phyloP scores from a whole-genome alignment of 2,329 filamentous ascomycete species.

The Hirsutella minnesotensis region DNA sequence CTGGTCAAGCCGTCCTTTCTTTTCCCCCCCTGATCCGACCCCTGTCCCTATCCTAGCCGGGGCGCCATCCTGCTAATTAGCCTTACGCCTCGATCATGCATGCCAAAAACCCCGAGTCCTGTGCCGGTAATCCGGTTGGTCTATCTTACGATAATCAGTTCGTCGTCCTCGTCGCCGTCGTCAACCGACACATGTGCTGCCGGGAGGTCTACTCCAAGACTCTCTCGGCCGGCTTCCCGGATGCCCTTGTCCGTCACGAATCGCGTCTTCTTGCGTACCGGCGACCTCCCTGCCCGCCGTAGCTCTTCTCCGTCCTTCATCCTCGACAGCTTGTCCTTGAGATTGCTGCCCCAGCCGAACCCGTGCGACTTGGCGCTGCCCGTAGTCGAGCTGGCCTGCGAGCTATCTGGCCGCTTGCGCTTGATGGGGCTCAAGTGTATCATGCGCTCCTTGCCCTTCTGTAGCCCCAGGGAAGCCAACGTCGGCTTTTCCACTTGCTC shows the following conservation, averaged over 20 bases:
- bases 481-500: slow-evolving; percentile 22
- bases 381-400: slow-evolving; percentile 19
- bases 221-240: slow-evolving; percentile 64
- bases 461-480: slow-evolving; percentile 24
- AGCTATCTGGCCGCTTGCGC: slow-evolving; percentile 45
- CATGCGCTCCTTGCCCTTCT: slow-evolving; percentile 22
- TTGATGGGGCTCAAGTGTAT: slow-evolving; percentile 49
- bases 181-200: slow-evolving; percentile 20
- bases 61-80: not conserved
- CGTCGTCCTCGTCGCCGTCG: slow-evolving; percentile 37
- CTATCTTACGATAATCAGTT: slow-evolving; percentile 34
- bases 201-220: slow-evolving; percentile 43
- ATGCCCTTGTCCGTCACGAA: slow-evolving; percentile 71
- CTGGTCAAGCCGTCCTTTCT: not conserved
- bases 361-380: slow-evolving; percentile 14
- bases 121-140: not conserved
- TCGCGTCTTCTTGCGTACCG: slow-evolving; percentile 61
- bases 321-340: slow-evolving; percentile 43
- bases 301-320: slow-evolving; percentile 52
- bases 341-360: slow-evolving; percentile 45
- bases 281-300: slow-evolving; percentile 21
- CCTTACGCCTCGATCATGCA: not conserved
- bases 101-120: not conserved
- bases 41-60: not conserved
- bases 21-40: not conserved